Percentiles rank a stretch among this genome's conserved stretches.
phyloP scores from a whole-genome alignment of 192 early-diverging fungal genomes.

The Gamsiella multidivaricata region DNA sequence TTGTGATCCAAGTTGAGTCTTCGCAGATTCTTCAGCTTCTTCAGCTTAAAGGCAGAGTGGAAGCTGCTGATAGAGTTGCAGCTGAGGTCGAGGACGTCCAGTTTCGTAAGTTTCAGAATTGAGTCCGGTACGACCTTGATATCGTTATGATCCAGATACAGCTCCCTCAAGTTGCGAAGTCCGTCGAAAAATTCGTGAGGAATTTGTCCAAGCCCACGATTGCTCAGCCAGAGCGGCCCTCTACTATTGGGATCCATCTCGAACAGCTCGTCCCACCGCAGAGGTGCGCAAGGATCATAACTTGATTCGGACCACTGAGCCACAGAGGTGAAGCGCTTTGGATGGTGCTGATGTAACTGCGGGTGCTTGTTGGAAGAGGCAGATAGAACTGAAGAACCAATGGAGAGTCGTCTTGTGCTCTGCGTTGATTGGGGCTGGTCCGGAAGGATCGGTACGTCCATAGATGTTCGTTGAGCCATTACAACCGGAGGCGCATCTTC shows the following conservation, averaged over 20 bases:
- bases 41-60: slow-evolving; percentile 56
- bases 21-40: slow-evolving; percentile 50
- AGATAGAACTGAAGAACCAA: slow-evolving; percentile 20
- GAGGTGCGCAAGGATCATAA: slow-evolving; percentile 46
- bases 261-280: slow-evolving; percentile 52
- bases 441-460: slow-evolving; percentile 30
- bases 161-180: slow-evolving; percentile 52
- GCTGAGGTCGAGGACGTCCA: slow-evolving; percentile 58
- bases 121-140: slow-evolving; percentile 59
- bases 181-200: slow-evolving; percentile 58
- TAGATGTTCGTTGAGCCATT: slow-evolving; percentile 30
- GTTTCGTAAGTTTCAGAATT: slow-evolving; percentile 53
- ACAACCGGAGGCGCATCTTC: slow-evolving; percentile 14
- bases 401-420: slow-evolving; percentile 9
- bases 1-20: slow-evolving; percentile 58
- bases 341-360: background rate
- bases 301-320: slow-evolving; percentile 49
- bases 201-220: slow-evolving; percentile 45
- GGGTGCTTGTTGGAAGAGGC: slow-evolving; percentile 2
- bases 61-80: slow-evolving; percentile 59
- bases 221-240: slow-evolving; percentile 50
- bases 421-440: slow-evolving; percentile 32
- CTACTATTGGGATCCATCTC: slow-evolving; percentile 54
- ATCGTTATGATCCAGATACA: slow-evolving; percentile 59
- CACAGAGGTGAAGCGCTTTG: slow-evolving; percentile 10